Conservation (phyloP, 225 moss, liverwort and hornwort species). For the Marchantia paleacea region DNA sequence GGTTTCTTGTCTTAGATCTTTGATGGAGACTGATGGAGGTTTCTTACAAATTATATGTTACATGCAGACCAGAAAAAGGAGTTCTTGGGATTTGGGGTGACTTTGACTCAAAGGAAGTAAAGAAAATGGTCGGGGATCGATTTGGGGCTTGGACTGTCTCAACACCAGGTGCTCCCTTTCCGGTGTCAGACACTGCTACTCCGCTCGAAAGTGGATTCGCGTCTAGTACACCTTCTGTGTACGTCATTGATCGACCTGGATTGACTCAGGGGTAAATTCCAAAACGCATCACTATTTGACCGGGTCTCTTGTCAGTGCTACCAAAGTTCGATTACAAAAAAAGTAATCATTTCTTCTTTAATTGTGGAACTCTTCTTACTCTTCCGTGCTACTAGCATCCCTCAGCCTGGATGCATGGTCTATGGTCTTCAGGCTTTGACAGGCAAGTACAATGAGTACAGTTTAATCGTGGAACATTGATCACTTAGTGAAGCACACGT, state of each 20-base stretch:
- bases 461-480: no score
- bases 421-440: no score
- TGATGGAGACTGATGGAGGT: not conserved
- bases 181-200: not conserved
- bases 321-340: no score
- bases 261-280: slow-evolving; percentile 36
- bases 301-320: no score
- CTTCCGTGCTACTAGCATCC: no score
- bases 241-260: slow-evolving; percentile 37
- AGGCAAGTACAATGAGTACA: no score
- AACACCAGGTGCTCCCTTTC: not conserved
- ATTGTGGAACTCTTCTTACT: no score
- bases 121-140: slow-evolving; percentile 19
- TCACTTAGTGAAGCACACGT: no score
- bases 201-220: slow-evolving; percentile 27
- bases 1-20: not conserved
- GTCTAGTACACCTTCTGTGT: slow-evolving; percentile 25
- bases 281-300: not conserved
- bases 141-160: slow-evolving; percentile 29
- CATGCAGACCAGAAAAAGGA: slow-evolving; percentile 34
- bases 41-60: not conserved
- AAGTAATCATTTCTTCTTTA: no score
- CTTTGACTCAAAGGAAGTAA: slow-evolving; percentile 29
- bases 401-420: no score
- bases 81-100: slow-evolving; percentile 48